Base-by-base conservation (phyloP, 2,329 filamentous ascomycete species). In the Aspergillus sojae region DNA sequence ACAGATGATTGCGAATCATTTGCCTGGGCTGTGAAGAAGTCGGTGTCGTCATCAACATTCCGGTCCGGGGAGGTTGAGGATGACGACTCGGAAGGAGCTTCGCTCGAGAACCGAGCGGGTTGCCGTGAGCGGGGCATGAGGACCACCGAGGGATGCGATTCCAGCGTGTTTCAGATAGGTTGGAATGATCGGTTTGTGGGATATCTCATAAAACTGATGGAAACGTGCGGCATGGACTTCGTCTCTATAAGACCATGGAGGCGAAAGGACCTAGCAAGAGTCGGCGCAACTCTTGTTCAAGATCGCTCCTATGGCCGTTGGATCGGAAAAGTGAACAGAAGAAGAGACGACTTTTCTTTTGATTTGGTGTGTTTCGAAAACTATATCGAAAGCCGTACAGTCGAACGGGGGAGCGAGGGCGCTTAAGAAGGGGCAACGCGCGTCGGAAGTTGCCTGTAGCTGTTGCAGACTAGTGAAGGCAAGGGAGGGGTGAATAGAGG, bases 1-100 rank as follows among this genome's bases (percentile, higher is more conserved):
- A 97, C 86, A 0, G 94, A 97, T 0, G 94, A 97, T 76, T 95
- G 87, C 4, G 94, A 97, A 80, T 97, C 94, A 81, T 97, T 97
- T 72, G 84, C 79, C 69, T 91, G 90, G 62, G 86, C 87, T 76
- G 91, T 90, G 78, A 95, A 95, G 79, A 95, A 97, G 80, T 97
- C 94, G 70, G 93, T 96, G 80, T 97, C 94, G 79, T 96, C 93
- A 74, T 93, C 91, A 75, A 88, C 88, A 58, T 90, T 88, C 60
- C 80, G 80, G 69, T 81, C 79, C 34, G 81, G 80, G n/a, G 81
- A 82, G 43, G 77, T 79, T 28, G 79, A 79, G 3, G 76, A 76
- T 14, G 80, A 82, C 30, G 80, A 80, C 66, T 79, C 79, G 54
- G 80, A 79, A 62, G 75, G 77, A 46, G 70, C 72, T 67, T 79